A percentile compares a stretch with the other conserved stretches of the same genome.
Evolutionary conservation across 2,329 filamentous ascomycete species (phyloP).

Genomic region (Corinectria fuckeliana): DNA sequence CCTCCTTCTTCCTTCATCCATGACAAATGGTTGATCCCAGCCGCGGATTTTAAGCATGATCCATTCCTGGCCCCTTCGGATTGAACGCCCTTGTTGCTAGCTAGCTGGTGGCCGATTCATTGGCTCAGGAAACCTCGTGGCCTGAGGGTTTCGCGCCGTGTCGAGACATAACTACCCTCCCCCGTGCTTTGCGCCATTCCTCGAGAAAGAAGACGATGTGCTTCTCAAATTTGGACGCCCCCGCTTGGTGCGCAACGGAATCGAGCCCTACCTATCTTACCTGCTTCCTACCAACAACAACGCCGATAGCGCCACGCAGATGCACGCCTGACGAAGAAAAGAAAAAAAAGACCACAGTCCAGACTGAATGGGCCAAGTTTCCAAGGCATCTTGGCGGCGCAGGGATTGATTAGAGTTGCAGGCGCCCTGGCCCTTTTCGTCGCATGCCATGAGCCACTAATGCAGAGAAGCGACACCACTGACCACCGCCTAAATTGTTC

Average conservation of each 20-base stretch:
- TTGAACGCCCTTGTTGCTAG: constrained; percentile 23
- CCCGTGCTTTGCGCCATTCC: too few species aligned
- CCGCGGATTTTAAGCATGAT: constrained; percentile 20
- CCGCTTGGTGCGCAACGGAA: too few species aligned
- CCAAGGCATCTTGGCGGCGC: constrained; percentile 25
- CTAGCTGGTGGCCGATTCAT: too few species aligned
- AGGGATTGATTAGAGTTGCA: constrained; percentile 33
- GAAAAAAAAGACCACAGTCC: too few species aligned
- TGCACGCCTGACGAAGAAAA: constrained; percentile 25
- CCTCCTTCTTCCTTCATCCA: not conserved
- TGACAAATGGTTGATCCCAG: not conserved
- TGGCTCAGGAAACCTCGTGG: too few species aligned
- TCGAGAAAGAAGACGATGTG: too few species aligned
- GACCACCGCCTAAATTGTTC: constrained; percentile 27
- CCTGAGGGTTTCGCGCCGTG: too few species aligned
- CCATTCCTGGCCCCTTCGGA: constrained; percentile 3
- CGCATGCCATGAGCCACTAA: constrained; percentile 27
- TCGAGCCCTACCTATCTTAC: too few species aligned
- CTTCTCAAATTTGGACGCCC: too few species aligned
- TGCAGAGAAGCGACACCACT: constrained; percentile 31
- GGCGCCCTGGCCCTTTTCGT: constrained; percentile 25
- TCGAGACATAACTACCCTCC: too few species aligned
- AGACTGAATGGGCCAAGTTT: constrained; percentile 24
- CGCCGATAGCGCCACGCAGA: constrained; percentile 18
- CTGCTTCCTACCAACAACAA: too few species aligned